Conservation (phyloP, 352 stramenopile genomes). For the Phytopythium montanum region DNA sequence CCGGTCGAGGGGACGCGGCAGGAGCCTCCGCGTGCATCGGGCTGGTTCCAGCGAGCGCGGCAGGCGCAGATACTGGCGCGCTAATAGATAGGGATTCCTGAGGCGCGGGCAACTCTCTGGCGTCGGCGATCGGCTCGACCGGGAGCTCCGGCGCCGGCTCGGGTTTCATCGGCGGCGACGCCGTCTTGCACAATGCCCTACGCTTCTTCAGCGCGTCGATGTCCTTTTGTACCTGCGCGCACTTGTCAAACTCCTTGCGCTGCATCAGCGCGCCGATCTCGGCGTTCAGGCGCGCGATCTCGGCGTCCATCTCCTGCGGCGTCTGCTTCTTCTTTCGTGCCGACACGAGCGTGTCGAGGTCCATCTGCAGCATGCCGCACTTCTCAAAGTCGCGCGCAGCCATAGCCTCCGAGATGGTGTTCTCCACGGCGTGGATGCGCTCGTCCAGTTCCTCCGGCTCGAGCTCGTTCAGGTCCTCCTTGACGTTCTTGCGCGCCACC, state of each 20-base stretch:
- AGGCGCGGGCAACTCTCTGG: neutral
- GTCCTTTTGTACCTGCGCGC: slow-evolving; percentile 77
- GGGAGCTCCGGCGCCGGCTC: slow-evolving; percentile 25
- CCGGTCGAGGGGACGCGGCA: slow-evolving; percentile 4
- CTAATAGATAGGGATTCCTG: slow-evolving; percentile 9
- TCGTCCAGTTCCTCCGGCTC: slow-evolving; percentile 80
- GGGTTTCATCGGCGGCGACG: slow-evolving; percentile 20
- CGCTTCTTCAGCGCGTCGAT: slow-evolving; percentile 79
- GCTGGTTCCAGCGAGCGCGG: slow-evolving; percentile 38
- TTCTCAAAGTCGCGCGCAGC: slow-evolving; percentile 75
- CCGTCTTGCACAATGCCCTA: slow-evolving; percentile 46
- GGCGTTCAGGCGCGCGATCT: slow-evolving; percentile 70
- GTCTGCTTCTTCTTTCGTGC: slow-evolving; percentile 87
- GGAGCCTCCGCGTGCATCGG: neutral
- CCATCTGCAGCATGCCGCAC: slow-evolving; percentile 63
- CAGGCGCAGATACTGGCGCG: slow-evolving; percentile 44
- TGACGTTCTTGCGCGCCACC: slow-evolving; percentile 66
- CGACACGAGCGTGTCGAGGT: slow-evolving; percentile 62
- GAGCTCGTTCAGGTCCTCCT: slow-evolving; percentile 86
- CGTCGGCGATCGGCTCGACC: slow-evolving; percentile 12
- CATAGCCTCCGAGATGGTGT: slow-evolving; percentile 71
- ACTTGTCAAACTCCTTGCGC: slow-evolving; percentile 86
- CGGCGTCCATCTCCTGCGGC: slow-evolving; percentile 72
- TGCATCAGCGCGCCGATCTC: slow-evolving; percentile 70
- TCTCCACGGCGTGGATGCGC: slow-evolving; percentile 66